Percentiles rank a stretch among this genome's conserved stretches.
Evolutionary conservation across 768 basidiomycete genomes (phyloP).

Genomic region (Mycena vitilis): DNA sequence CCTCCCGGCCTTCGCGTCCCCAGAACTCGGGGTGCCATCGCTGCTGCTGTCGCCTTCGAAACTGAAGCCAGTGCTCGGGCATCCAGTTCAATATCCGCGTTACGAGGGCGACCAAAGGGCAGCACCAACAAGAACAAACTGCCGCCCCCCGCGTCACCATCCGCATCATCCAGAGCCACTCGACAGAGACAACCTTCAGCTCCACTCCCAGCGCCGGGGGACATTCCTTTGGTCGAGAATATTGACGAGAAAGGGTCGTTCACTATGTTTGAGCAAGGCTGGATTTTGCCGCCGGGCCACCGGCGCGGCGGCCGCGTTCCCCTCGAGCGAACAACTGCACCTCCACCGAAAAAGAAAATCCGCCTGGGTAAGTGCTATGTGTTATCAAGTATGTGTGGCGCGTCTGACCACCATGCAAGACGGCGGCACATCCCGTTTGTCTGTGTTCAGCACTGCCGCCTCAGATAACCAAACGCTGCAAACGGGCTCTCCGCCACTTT

Average conservation of each 20-base stretch:
- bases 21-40: constrained; percentile 58
- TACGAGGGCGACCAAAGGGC: constrained; percentile 8
- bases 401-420: constrained; percentile 41
- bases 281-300: constrained; percentile 85
- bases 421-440: constrained; percentile 54
- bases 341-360: constrained; percentile 67
- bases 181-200: constrained; percentile 13
- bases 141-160: background rate
- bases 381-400: constrained; percentile 13
- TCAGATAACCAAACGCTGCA: constrained; percentile 59
- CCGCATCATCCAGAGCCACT: background rate
- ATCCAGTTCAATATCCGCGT: constrained; percentile 28
- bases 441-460: constrained; percentile 57
- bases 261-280: constrained; percentile 85
- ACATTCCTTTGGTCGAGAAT: constrained; percentile 72
- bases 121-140: background rate
- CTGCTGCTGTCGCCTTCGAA: constrained; percentile 58
- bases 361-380: constrained; percentile 54
- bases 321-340: constrained; percentile 56
- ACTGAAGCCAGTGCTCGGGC: constrained; percentile 46
- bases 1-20: constrained; percentile 62
- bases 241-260: constrained; percentile 82
- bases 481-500: constrained; percentile 35
- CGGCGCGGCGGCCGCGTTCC: constrained; percentile 69
- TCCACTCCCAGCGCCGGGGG: constrained; percentile 43